These are phyloP conservation scores for Sanghuangporus sanghuang DNA, from an alignment of 1,284 basidiomycete species.

Conservation along the genomic window DNA sequence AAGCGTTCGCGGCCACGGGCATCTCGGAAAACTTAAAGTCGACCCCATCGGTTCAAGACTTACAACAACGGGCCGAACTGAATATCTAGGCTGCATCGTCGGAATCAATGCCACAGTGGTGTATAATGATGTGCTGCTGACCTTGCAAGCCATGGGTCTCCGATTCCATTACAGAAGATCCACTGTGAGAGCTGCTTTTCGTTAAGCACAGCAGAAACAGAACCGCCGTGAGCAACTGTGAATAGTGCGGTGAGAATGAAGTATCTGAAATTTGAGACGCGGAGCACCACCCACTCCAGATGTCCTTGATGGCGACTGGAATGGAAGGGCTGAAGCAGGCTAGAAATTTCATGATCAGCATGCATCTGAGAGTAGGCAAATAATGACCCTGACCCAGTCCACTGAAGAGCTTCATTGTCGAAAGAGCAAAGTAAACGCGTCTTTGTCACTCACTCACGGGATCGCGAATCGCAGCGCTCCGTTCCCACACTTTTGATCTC, in stretches of 20 bases:
- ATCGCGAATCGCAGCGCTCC: background rate
- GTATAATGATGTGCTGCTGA: background rate
- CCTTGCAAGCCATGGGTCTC: constrained; percentile 17
- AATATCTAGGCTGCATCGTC: background rate
- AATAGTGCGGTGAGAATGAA: background rate
- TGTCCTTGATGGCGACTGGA: background rate
- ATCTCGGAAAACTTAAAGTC: background rate
- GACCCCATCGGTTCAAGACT: background rate
- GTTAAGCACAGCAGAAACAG: constrained; percentile 8
- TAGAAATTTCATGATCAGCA: background rate
- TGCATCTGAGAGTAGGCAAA: background rate
- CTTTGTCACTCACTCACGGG: background rate
- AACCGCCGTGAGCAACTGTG: constrained; percentile 18
- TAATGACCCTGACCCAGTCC: constrained; percentile 4
- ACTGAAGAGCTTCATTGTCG: constrained; percentile 11
- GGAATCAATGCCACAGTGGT: background rate
- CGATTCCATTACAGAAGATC: constrained; percentile 17
- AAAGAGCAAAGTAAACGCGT: background rate
- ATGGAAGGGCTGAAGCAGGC: constrained; percentile 20
- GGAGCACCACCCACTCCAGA: constrained; percentile 16
- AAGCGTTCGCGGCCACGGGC: background rate
- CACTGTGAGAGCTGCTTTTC: constrained; percentile 14
- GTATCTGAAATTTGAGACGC: background rate
- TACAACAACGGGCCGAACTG: constrained; percentile 12
- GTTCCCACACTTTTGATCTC: background rate